These are phyloP conservation scores for Sporothrix variecibatus DNA, from an alignment of 2,329 filamentous ascomycete species.

Conservation along the genomic window DNA sequence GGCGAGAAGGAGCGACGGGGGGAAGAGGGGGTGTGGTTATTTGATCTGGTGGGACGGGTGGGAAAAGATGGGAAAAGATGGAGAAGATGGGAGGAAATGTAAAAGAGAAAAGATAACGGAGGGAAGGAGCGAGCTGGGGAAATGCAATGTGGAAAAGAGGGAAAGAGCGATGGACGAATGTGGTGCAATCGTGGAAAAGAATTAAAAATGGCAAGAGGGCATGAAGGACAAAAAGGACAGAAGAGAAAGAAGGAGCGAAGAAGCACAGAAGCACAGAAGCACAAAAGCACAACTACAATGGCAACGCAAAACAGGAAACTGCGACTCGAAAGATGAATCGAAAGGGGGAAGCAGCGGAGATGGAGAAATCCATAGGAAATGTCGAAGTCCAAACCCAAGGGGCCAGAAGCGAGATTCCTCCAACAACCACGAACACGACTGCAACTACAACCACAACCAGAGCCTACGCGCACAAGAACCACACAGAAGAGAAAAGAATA, in stretches of 20 bases:
- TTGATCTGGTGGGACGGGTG: conserved; percentile 17
- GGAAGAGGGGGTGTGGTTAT: conserved; percentile 17
- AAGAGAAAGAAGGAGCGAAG: conserved; percentile 1
- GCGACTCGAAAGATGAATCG: background rate
- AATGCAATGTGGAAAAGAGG: background rate
- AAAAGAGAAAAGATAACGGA: background rate
- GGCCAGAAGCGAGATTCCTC: background rate
- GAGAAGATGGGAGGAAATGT: background rate
- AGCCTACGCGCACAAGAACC: background rate
- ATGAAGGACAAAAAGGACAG: background rate
- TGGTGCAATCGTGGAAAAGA: conserved; percentile 5
- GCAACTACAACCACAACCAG: background rate
- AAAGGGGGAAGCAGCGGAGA: background rate
- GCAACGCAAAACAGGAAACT: conserved; percentile 10
- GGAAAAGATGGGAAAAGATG: background rate
- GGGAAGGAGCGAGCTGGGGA: background rate
- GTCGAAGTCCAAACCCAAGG: background rate
- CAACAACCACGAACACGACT: conserved; percentile 6
- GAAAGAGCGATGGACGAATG: conserved; percentile 10
- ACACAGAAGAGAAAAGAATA: background rate
- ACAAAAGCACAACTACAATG: background rate
- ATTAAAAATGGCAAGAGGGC: background rate
- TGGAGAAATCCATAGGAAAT: background rate
- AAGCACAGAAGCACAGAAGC: background rate
- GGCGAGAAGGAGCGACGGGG: conserved; percentile 17